phyloP scores from a whole-genome alignment of 2,329 filamentous ascomycete genomes.

The Colletotrichum incanum region DNA sequence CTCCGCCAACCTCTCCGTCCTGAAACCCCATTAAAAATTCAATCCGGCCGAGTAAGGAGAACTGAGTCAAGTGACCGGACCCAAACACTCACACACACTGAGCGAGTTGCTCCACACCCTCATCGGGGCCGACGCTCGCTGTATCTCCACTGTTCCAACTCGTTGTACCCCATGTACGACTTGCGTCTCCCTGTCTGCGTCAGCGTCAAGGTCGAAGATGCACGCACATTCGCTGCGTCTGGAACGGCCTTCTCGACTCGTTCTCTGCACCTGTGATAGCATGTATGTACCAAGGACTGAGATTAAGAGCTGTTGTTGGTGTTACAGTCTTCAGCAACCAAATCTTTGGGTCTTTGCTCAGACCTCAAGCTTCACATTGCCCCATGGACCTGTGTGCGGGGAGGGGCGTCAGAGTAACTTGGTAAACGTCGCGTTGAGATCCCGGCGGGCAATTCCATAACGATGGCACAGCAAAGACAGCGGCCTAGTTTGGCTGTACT shows the following conservation, averaged over 20 bases:
- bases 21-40: conserved; percentile 43
- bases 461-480: conserved; percentile 19
- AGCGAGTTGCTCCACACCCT: conserved; percentile 34
- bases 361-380: conserved; percentile 18
- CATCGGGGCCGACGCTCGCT: conserved; percentile 27
- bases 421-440: conserved; percentile 7
- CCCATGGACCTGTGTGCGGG: conserved; percentile 19
- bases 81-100: conserved; percentile 21
- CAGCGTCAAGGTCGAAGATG: background rate
- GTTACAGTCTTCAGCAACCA: background rate
- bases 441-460: conserved; percentile 34
- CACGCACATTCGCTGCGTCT: background rate
- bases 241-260: background rate
- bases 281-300: background rate
- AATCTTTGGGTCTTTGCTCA: background rate
- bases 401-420: background rate
- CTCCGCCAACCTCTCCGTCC: conserved; percentile 20
- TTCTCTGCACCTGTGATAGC: background rate
- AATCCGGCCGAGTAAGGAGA: conserved; percentile 32
- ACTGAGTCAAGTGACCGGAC: conserved; percentile 30
- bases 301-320: background rate
- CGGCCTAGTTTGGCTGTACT: conserved; percentile 28
- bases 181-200: background rate
- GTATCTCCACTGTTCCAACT: conserved; percentile 3
- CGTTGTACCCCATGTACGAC: background rate